phyloP scores from a whole-genome alignment of 306 rosid genomes.

The Myrica gale region DNA sequence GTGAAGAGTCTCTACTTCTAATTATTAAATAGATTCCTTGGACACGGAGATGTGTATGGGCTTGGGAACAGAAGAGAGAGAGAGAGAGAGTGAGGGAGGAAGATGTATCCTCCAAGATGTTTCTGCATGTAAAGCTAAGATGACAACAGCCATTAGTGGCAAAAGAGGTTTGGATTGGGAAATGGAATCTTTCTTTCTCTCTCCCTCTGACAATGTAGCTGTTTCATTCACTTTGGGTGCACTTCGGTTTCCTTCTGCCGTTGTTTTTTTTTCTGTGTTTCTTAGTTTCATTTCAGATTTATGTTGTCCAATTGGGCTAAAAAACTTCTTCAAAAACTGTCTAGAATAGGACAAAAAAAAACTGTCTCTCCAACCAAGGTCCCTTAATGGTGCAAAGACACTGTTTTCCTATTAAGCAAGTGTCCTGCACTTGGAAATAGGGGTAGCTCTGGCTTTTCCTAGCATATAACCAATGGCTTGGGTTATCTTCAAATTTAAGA shows the following conservation, averaged over 20 bases:
- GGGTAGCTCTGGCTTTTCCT: background rate
- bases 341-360: too few species aligned
- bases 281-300: slow-evolving; percentile 5
- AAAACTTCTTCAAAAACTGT: too few species aligned
- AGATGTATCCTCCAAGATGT: background rate
- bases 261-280: background rate
- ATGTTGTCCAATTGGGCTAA: too few species aligned
- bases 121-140: slow-evolving; percentile 1
- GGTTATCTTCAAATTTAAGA: background rate
- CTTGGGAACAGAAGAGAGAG: slow-evolving; percentile 57
- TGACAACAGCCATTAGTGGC: background rate
- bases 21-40: slow-evolving; percentile 32
- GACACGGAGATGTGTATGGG: slow-evolving; percentile 62
- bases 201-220: slow-evolving; percentile 31
- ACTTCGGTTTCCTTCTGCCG: slow-evolving; percentile 10
- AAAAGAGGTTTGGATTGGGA: background rate
- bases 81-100: slow-evolving; percentile 20
- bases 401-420: background rate
- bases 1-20: slow-evolving; percentile 36
- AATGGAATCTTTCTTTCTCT: slow-evolving; percentile 15
- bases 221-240: slow-evolving; percentile 23
- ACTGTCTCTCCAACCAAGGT: too few species aligned
- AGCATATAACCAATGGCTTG: background rate
- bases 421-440: background rate
- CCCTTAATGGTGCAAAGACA: background rate